Evolutionary conservation across 768 basidiomycete genomes (phyloP), one percentile per base, ranked within the genome.

Genomic region (Panellus pusillus): DNA sequence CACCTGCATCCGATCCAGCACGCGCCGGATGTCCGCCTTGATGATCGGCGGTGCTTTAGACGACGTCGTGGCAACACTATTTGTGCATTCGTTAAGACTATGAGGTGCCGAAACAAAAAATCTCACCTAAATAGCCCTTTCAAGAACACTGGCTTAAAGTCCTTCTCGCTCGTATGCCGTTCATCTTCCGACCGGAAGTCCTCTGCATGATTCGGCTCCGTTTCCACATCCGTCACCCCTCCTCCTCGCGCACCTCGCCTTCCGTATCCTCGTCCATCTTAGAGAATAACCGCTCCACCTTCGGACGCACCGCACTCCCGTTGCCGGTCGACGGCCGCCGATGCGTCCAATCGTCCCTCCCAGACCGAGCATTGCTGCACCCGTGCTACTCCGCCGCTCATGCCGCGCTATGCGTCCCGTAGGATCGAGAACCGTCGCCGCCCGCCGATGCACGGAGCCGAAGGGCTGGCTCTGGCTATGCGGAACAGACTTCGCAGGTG

Each of bases 1-100:
- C 29, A 99, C 89, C 58, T 95, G 93, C 84, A 98, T 93, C 43
- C 95, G 83, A 63, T 95, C 91, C 36, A 98, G 79, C 1, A 97
- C 95, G 12, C 82, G 81, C 44, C 81, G 79, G 59, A 99, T 87
- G 70, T 98, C 96, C 52, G 78, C 72, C 69, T 92, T 90, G 71
- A 98, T 86, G 9, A 82, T 77, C 13, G 80, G 71, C 5, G 93
- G 89, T 6, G 91, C 66, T 65, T 96, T 98, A 5, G 93, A 93
- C 24, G 93, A 90, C 2, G 97, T 99, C 6, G 97, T 99, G 6
- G 92, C 88, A 38, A 99, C 97, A 61, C 93, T 60, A 28, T 18
- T 13, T 6, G 13, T 6, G 11, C 11, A 6, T 14, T 6, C 6
- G 20, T 40, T 91, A 59, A 37, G 55, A 35, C 8, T 19, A 37